Percentiles rank a stretch among this genome's conserved stretches.
Evolutionary conservation across 2,329 filamentous ascomycete genomes (phyloP).

Genomic region (Ophiocordyceps sinensis): DNA sequence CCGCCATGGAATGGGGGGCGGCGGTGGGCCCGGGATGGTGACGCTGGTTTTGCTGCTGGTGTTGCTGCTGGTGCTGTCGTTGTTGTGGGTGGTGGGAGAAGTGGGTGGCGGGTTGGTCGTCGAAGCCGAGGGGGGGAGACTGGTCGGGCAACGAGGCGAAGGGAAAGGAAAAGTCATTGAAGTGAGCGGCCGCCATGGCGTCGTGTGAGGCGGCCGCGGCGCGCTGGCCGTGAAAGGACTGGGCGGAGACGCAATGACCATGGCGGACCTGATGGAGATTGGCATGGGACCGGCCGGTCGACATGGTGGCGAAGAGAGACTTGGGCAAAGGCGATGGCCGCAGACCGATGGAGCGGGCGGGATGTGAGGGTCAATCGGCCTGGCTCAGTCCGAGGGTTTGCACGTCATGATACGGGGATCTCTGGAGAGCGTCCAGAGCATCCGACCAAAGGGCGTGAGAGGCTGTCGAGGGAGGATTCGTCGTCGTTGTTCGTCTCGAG

Average conservation of each 20-base stretch:
- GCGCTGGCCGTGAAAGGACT: constrained; percentile 9
- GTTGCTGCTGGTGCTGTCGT: neutral
- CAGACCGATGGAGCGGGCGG: too few relatives aligned
- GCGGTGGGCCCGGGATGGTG: constrained; percentile 5
- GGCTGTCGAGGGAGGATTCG: too few relatives aligned
- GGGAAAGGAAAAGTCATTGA: constrained; percentile 38
- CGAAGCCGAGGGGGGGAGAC: constrained; percentile 12
- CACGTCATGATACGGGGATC: too few relatives aligned
- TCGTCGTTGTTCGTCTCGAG: too few relatives aligned
- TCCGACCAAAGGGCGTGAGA: too few relatives aligned
- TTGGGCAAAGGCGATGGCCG: neutral
- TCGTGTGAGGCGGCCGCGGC: constrained; percentile 9
- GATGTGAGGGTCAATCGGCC: too few relatives aligned
- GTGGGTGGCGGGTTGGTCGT: constrained; percentile 15
- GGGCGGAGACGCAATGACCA: constrained; percentile 11
- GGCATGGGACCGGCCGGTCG: constrained; percentile 13
- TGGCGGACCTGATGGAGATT: constrained; percentile 15
- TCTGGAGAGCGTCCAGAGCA: too few relatives aligned
- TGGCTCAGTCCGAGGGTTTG: too few relatives aligned
- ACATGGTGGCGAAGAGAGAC: constrained; percentile 11
- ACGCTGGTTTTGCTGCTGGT: neutral
- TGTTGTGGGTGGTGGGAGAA: constrained; percentile 17
- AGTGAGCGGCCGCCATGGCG: constrained; percentile 32
- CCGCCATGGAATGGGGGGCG: constrained; percentile 6
- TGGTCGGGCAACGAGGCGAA: constrained; percentile 24